Percentiles rank a stretch among this genome's conserved stretches.
Conservation (phyloP, 257 asterid species). For the Handroanthus guayacan region DNA sequence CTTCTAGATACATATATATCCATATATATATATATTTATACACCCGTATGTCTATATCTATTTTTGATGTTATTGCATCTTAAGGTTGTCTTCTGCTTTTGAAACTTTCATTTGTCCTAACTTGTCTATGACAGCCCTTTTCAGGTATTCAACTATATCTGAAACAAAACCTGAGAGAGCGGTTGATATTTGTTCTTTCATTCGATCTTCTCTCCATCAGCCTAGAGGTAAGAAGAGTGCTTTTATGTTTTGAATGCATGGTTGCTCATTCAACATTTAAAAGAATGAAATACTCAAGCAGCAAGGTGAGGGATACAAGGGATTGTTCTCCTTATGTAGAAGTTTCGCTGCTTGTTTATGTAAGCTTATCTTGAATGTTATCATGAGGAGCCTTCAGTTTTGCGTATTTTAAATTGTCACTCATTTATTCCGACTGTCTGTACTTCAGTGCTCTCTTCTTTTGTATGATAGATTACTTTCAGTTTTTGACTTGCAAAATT, state of each 20-base stretch:
- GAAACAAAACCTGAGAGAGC: conserved; percentile 38
- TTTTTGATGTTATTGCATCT: conserved; percentile 15
- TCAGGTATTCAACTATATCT: conserved; percentile 76
- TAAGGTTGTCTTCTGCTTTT: conserved; percentile 26
- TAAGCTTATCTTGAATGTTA: conserved; percentile 14
- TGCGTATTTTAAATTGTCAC: neutral
- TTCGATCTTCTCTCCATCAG: conserved; percentile 61
- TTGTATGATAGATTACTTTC: too few species aligned
- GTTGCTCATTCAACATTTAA: conserved; percentile 13
- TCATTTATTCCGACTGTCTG: neutral
- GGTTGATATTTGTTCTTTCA: conserved; percentile 54
- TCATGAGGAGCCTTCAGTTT: neutral
- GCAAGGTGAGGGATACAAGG: neutral
- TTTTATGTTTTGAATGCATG: conserved; percentile 20
- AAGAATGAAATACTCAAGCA: neutral
- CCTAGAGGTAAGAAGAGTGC: conserved; percentile 58
- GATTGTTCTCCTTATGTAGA: neutral
- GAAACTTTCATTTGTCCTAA: conserved; percentile 47
- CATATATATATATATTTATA: neutral
- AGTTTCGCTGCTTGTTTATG: conserved; percentile 4
- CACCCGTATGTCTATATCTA: conserved; percentile 7
- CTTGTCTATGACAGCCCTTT: conserved; percentile 65
- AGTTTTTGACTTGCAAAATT: neutral
- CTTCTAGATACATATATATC: neutral
- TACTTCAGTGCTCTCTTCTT: neutral